phyloP scores from a whole-genome alignment of 352 stramenopile species.

The Saprolegnia diclina region DNA sequence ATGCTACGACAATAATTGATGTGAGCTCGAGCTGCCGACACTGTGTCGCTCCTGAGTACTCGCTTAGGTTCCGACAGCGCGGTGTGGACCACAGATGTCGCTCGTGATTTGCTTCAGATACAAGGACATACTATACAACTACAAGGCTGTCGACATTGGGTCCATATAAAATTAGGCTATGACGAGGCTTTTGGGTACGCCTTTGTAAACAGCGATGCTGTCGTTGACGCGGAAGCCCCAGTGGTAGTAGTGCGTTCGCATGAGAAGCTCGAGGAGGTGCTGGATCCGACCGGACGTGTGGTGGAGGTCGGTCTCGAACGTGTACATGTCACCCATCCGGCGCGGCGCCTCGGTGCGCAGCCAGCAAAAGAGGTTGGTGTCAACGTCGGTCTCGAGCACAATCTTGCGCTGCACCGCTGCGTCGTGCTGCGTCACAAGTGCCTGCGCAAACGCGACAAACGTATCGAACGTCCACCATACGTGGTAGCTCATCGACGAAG shows the following conservation, averaged over 20 bases:
- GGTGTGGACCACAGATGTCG: too few relatives aligned
- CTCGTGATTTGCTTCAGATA: too few relatives aligned
- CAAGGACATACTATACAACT: too few relatives aligned
- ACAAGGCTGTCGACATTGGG: too few relatives aligned
- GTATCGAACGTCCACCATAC: neutral
- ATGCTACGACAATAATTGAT: too few relatives aligned
- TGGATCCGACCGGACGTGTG: neutral
- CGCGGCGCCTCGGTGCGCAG: neutral
- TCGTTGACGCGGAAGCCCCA: neutral
- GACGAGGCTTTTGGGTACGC: neutral
- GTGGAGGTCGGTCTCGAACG: conserved; percentile 17
- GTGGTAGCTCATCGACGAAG: neutral
- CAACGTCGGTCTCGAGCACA: neutral
- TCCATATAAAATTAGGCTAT: neutral
- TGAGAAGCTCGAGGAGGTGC: neutral
- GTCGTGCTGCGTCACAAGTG: neutral
- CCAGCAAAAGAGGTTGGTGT: neutral
- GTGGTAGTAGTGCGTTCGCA: neutral
- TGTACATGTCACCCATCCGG: conserved; percentile 22
- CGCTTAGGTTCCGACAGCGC: too few relatives aligned
- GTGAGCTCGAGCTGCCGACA: too few relatives aligned
- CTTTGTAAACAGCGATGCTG: neutral
- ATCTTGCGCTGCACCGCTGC: neutral
- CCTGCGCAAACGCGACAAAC: neutral
- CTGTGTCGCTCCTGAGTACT: too few relatives aligned